These are phyloP conservation scores for Ceratobasidium sp. DNA, from an alignment of 1,284 basidiomycete species.

Conservation along the genomic window DNA sequence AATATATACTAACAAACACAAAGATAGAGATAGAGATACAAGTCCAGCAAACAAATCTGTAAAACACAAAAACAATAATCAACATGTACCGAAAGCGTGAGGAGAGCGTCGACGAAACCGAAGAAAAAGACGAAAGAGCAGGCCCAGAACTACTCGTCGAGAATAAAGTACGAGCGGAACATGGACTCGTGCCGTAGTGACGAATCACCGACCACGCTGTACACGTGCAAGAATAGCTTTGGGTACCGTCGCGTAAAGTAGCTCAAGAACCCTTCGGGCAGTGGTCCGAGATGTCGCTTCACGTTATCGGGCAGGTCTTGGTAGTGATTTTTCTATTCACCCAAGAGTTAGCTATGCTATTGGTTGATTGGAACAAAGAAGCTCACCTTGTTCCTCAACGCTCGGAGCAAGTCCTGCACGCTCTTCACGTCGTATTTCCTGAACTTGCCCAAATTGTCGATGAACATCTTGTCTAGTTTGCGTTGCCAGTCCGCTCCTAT, in stretches of 20 bases:
- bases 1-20: conserved; percentile 16
- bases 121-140: conserved; percentile 33
- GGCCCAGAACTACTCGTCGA: conserved; percentile 62
- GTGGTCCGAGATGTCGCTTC: conserved; percentile 86
- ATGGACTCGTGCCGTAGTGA: conserved; percentile 81
- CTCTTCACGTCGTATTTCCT: conserved; percentile 93
- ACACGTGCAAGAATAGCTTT: conserved; percentile 90
- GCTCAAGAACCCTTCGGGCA: conserved; percentile 91
- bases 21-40: conserved; percentile 14
- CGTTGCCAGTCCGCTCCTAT: conserved; percentile 92
- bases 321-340: conserved; percentile 92
- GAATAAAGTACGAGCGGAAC: conserved; percentile 87
- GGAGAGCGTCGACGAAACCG: neutral
- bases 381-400: conserved; percentile 93
- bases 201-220: conserved; percentile 79
- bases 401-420: conserved; percentile 92
- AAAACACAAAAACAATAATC: conserved; percentile 13
- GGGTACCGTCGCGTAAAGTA: conserved; percentile 98
- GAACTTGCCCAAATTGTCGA: conserved; percentile 96
- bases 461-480: conserved; percentile 88
- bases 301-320: conserved; percentile 94
- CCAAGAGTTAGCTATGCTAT: conserved; percentile 44
- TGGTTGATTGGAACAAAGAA: neutral
- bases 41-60: conserved; percentile 19
- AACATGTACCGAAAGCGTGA: conserved; percentile 11